These are phyloP conservation scores for Saccharomycopsis hybrid DNA, from an alignment of 1,139 yeast species.

Conservation along the genomic window DNA sequence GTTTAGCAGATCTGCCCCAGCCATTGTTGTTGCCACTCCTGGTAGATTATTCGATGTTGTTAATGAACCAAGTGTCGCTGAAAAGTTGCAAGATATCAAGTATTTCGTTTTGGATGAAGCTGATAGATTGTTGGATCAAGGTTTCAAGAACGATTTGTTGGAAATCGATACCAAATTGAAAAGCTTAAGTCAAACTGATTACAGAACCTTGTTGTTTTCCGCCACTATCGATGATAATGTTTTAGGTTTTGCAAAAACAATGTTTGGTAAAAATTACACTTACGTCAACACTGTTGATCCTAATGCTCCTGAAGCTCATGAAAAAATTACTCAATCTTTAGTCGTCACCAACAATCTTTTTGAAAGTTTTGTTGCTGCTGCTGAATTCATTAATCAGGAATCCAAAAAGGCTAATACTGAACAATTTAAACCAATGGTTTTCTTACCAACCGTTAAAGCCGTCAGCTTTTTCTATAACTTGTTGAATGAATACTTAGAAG, in stretches of 20 bases:
- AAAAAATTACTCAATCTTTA: conserved; percentile 65
- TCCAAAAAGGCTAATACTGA: conserved; percentile 21
- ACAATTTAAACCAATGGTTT: conserved; percentile 65
- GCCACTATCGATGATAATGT: conserved; percentile 80
- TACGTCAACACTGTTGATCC: conserved; percentile 73
- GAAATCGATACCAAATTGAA: conserved; percentile 47
- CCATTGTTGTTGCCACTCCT: conserved; percentile 82
- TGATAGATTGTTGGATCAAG: conserved; percentile 71
- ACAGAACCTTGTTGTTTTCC: conserved; percentile 72
- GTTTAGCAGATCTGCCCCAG: conserved; percentile 30
- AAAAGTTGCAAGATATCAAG: conserved; percentile 47
- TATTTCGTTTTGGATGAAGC: conserved; percentile 85
- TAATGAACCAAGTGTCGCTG: conserved; percentile 38
- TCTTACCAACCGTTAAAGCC: conserved; percentile 70
- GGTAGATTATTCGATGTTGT: conserved; percentile 72
- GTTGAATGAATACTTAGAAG: conserved; percentile 28
- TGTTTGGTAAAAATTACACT: conserved; percentile 57
- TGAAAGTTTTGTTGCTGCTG: conserved; percentile 47
- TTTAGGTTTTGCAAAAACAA: conserved; percentile 53
- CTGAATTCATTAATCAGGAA: conserved; percentile 40
- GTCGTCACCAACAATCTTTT: conserved; percentile 42
- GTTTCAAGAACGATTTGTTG: conserved; percentile 60
- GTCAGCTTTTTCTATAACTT: conserved; percentile 50
- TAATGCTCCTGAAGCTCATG: conserved; percentile 72
- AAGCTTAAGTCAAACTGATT: conserved; percentile 29